Percentiles rank a stretch among this genome's conserved stretches.
These are phyloP conservation scores for Cylindrotheca closterium DNA, from an alignment of 108 stramenopile genomes.

Conservation along the genomic window DNA sequence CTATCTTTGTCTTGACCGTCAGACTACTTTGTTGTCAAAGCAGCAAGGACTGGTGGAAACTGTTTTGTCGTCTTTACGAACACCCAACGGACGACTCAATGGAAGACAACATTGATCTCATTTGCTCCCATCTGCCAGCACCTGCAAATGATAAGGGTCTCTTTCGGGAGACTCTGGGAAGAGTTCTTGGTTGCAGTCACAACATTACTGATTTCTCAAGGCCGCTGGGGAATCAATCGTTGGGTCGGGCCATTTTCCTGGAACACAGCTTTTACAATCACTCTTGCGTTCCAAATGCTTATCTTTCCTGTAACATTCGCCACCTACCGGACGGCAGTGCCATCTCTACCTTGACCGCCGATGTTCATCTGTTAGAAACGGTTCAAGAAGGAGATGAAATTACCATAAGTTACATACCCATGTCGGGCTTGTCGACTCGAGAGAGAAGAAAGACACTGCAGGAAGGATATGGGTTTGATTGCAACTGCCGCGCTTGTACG, in stretches of 20 bases:
- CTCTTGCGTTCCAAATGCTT: constrained; percentile 43
- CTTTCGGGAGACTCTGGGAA: background rate
- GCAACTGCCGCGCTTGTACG: constrained; percentile 24
- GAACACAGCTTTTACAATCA: constrained; percentile 49
- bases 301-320: constrained; percentile 31
- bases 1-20: constrained; percentile 17
- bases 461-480: constrained; percentile 27
- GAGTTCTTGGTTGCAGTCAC: constrained; percentile 41
- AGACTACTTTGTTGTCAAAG: constrained; percentile 10
- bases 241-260: constrained; percentile 36
- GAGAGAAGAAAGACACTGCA: constrained; percentile 28
- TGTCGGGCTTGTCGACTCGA: constrained; percentile 22
- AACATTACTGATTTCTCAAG: constrained; percentile 29
- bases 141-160: background rate
- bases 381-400: constrained; percentile 21
- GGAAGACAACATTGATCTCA: background rate
- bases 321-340: background rate
- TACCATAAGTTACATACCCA: constrained; percentile 43
- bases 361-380: constrained; percentile 20
- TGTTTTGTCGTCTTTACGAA: constrained; percentile 1
- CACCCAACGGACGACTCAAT: background rate
- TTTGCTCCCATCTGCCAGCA: background rate
- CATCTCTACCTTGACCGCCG: constrained; percentile 7
- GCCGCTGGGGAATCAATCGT: constrained; percentile 27
- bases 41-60: background rate